Evolutionary conservation across 129 eudicot genomes (phyloP), one percentile per base, ranked within the genome.

Genomic region (Flaveria sonorensis): DNA sequence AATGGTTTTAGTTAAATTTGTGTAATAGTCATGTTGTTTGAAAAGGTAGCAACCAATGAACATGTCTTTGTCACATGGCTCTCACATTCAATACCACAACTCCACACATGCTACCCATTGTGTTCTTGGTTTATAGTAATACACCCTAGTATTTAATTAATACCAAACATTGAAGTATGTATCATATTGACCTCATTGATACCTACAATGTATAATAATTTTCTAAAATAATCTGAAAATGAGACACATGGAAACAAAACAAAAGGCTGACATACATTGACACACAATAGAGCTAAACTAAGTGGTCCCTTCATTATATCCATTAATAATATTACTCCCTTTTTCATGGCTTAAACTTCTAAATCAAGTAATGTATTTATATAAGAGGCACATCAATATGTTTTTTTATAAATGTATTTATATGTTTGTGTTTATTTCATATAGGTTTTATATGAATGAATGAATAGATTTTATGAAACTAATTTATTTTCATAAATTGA

Each of bases 1-100:
- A 8, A n/a, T 6, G 8, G 8, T 53, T 5, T 1, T 18, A 20
- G 64, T 2, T 57, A 15, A 23, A 20, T 21, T 24, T 60, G 40
- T 60, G 66, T 60, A 28, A 23, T 60, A 62, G 62, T 73, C 83
- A 63, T 53, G 79, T 73, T 52, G 83, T 80, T 40, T 73, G 62
- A 65, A 80, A 73, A 60, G 66, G 66, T 60, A 60, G 40, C 66
- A 60, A 24, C 40, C 66, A 60, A 60, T 60, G 40, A 60, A 73
- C 70, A 73, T 73, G 83, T 80, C 79, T 66, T 43, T 66, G 16
- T 80, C 83, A 80, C 83, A 80, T 80, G 79, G 79, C 61, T 65
- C 42, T 39, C 83, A 79, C 83, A 80, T 80, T 80, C 63, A 80
- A 42, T 20, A 4, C 52, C 83, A 69, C 60, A 53, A 70, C 76